Evolutionary conservation across 208 protist species (phyloP), one percentile per base, ranked within the genome.

Genomic region (Naegleria fowleri): DNA sequence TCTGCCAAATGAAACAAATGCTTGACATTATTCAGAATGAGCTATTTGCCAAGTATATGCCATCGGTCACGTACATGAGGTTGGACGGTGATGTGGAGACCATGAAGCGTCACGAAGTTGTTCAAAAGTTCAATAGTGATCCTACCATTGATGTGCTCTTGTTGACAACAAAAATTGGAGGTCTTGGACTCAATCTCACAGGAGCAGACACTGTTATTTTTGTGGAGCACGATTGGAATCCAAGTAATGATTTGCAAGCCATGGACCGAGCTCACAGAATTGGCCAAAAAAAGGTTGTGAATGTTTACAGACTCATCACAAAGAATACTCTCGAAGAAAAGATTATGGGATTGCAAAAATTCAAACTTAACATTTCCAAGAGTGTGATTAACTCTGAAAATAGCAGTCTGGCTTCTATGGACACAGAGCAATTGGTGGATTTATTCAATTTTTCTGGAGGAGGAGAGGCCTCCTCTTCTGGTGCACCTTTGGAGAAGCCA

Each of bases 251-350:
- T 92, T 83, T 97, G 48, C 96, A 97, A 87, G 87, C 87, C 36
- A 90, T 90, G 87, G 87, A 90, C 16, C 41, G 87, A 79, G 55
- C 87, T 48, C 87, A 90, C n/a, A 5, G 87, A 51, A 51, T 90
- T 41, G 87, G 87, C 48, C 87, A 90, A 90, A 90, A 40, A 22
- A 90, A 79, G 43, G 51, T 75, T 39, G 98, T 99, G 22, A 98
- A 96, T 79, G 98, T 99, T 48, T 99, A 99, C 94, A 95, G 98
- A 38, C 93, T 99, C 5, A 91, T 98, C 9, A 95, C 95, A 16
- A 95, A 94, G 15, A 90, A 91, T 86, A 94, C 96, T 22, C 93
- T 98, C 52, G 98, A 99, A 90, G 98, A 99, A 87, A 91, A 94
- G 55, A 98, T 98, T 85, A 91, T 98, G 5, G 11, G 96, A 97